These are phyloP conservation scores for Pythium brachiatum DNA, from an alignment of 352 stramenopile species.

Conservation along the genomic window DNA sequence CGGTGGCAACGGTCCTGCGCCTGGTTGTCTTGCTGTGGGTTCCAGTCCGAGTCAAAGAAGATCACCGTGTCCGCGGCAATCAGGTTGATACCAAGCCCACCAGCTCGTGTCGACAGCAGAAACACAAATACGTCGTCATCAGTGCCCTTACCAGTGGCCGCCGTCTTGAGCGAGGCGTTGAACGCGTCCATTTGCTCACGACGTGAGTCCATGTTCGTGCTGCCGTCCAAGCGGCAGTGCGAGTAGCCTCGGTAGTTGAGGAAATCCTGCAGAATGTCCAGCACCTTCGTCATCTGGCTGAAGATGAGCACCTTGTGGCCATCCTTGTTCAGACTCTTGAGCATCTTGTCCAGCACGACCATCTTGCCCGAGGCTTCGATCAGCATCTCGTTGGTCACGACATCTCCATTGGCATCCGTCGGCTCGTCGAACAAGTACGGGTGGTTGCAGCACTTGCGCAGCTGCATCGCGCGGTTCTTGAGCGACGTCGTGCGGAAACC, in stretches of 20 bases:
- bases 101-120: slow-evolving; percentile 87
- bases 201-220: slow-evolving; percentile 89
- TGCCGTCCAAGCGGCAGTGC: slow-evolving; percentile 97
- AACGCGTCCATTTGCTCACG: slow-evolving; percentile 98
- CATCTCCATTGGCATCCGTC: slow-evolving; percentile 43
- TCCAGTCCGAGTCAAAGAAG: slow-evolving; percentile 99
- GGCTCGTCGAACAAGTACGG: slow-evolving; percentile 88
- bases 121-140: slow-evolving; percentile 79
- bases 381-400: slow-evolving; percentile 85
- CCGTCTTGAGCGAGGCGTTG: slow-evolving; percentile 65
- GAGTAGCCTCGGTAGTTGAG: slow-evolving; percentile 82
- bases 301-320: slow-evolving; percentile 99
- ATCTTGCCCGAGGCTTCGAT: slow-evolving; percentile 96
- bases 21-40: slow-evolving; percentile 96
- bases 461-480: slow-evolving; percentile 76
- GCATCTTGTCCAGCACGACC: slow-evolving; percentile 97
- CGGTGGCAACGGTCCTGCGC: slow-evolving; percentile 89
- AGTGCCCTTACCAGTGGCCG: background rate
- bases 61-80: slow-evolving; percentile 97
- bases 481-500: slow-evolving; percentile 54
- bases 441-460: slow-evolving; percentile 88
- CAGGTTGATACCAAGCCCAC: slow-evolving; percentile 97
- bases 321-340: slow-evolving; percentile 92
- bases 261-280: slow-evolving; percentile 99
- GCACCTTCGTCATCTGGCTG: slow-evolving; percentile 97